Base-by-base conservation (phyloP, 2,329 filamentous ascomycete species). In the Atkinsonella texensis region DNA sequence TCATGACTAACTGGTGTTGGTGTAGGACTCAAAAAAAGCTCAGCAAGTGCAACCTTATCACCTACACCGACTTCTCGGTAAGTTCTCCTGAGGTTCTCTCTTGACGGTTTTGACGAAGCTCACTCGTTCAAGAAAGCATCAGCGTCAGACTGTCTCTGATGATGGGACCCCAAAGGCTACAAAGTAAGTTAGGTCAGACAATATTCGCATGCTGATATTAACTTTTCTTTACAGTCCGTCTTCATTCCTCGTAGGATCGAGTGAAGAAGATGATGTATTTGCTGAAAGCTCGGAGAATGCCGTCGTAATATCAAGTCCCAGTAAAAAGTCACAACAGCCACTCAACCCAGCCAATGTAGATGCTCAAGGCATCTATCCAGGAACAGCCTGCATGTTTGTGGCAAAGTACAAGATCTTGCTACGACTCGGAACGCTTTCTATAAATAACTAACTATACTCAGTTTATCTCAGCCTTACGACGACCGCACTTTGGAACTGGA, bases 301-400 rank as follows among this genome's bases (percentile, higher is more conserved):
- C n/a, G 28, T 50, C 17, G 41, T 31, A 5, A 17, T 51, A 12
- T 50, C 46, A 11, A 45, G 42, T 17, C 33, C 48, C 9, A 13
- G 41, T n/a, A 49, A 38, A 23, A 39, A 46, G 28, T 23, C 32
- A 13, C 38, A 53, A 20, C 9, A 52, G 17, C 47, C 55, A 9
- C 41, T 52, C n/a, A 23, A 46, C 4, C 42, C 52, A 20, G 42
- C 49, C 31, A 56, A 50, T 32, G 62, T 73, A 2, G 75, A 80
- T 57, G 73, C 76, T 3, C 78, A 81, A 59, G 65, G 65, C 0
- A 65, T 74, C 38, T 79, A 77, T 50, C 73, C 77, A 0, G 70
- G 78, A 0, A 73, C 71, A 8, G 75, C 76, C 40, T 84, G 81
- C 59, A 71, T 84, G 38, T 84, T 84, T 58, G 79, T 83, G 39